Evolutionary conservation across 768 basidiomycete genomes (phyloP).

Genomic region (Podaxis carcinomalis): DNA sequence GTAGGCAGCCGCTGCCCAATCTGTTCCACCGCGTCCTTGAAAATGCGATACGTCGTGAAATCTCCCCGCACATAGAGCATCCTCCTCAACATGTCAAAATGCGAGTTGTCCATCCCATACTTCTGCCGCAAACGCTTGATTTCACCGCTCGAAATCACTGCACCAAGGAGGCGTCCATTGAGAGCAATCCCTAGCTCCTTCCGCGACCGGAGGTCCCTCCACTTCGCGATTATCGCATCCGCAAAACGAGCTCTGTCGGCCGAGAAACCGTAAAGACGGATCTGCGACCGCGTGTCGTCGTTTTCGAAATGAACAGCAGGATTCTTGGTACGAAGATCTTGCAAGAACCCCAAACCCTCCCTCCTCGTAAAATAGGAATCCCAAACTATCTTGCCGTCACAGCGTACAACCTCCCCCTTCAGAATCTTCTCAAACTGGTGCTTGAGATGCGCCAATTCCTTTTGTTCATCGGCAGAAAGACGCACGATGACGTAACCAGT

Average conservation of each 20-base stretch:
- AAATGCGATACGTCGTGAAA: constrained; percentile 24
- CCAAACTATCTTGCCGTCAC: constrained; percentile 56
- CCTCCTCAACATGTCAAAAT: constrained; percentile 39
- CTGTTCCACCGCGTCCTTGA: constrained; percentile 27
- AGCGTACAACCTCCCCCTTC: constrained; percentile 52
- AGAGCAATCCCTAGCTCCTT: constrained; percentile 42
- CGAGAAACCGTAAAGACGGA: constrained; percentile 54
- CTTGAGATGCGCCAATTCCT: constrained; percentile 53
- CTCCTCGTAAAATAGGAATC: constrained; percentile 52
- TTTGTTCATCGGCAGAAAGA: constrained; percentile 45
- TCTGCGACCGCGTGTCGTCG: too few species aligned
- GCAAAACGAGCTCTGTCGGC: constrained; percentile 35
- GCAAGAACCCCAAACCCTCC: constrained; percentile 41
- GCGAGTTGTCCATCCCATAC: constrained; percentile 56
- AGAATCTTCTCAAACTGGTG: constrained; percentile 56
- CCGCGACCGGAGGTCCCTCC: constrained; percentile 38
- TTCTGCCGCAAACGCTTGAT: constrained; percentile 40
- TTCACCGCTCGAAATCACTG: constrained; percentile 40
- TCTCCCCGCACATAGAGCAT: constrained; percentile 55
- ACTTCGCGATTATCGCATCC: constrained; percentile 41
- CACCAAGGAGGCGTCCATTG: constrained; percentile 36
- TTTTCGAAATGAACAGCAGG: constrained; percentile 38
- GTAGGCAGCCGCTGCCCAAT: constrained; percentile 35
- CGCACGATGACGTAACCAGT: constrained; percentile 32
- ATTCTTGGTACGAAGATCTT: constrained; percentile 33